Evolutionary conservation across 257 asterid genomes (phyloP).

Genomic region (Fraxinus quadrangulata): DNA sequence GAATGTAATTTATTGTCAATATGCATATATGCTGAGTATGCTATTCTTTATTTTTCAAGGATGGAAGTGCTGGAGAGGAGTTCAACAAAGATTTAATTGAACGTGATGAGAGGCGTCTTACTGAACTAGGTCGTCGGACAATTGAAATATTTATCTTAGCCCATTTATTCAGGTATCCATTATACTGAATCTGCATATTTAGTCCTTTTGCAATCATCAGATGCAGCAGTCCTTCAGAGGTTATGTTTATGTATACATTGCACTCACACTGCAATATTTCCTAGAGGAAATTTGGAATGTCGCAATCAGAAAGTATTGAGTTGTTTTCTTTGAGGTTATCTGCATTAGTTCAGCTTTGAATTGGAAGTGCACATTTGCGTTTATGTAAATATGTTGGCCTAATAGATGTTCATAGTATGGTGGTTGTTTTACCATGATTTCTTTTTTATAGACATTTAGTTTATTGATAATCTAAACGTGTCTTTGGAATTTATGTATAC

Average conservation of each 20-base stretch:
- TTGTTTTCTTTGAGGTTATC: neutral
- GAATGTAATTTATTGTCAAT: neutral
- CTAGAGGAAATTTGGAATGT: neutral
- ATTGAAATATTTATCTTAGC: conserved; percentile 83
- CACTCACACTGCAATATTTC: neutral
- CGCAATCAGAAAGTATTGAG: neutral
- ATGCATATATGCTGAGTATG: conserved; percentile 5
- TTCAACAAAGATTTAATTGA: conserved; percentile 73
- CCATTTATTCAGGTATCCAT: conserved; percentile 77
- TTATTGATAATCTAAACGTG: too few relatives aligned
- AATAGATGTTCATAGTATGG: neutral
- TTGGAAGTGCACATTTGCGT: neutral
- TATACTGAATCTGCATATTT: neutral
- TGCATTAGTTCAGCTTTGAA: neutral
- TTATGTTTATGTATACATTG: neutral
- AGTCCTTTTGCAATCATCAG: neutral
- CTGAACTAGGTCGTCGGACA: conserved; percentile 95
- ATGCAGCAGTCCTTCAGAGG: neutral
- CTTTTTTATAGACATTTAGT: too few relatives aligned
- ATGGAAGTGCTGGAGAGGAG: conserved; percentile 79
- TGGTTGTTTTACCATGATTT: neutral
- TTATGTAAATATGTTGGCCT: neutral
- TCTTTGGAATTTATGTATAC: neutral
- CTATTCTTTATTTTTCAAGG: conserved; percentile 46
- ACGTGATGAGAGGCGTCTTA: conserved; percentile 86